Conservation (phyloP, 164 flowering plant species). For the Chimonanthus praecox region DNA sequence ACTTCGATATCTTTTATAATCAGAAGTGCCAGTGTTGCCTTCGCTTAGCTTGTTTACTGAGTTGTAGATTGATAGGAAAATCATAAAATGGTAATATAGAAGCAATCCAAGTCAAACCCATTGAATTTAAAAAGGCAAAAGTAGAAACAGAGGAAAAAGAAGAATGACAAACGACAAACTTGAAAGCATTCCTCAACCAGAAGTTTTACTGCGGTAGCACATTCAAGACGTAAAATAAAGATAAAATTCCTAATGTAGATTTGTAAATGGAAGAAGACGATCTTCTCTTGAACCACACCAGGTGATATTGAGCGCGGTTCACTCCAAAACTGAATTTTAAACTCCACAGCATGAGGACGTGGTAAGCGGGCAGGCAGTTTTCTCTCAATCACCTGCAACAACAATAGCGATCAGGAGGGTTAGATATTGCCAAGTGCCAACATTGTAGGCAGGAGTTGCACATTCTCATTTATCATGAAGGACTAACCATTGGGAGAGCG, state of each 20-base stretch:
- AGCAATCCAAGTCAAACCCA: background rate
- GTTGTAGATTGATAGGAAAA: background rate
- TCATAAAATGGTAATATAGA: background rate
- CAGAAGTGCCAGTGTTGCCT: background rate
- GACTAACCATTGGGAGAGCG: constrained; percentile 59
- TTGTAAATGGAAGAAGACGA: background rate
- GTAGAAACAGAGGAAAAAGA: background rate
- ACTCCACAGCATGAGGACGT: background rate
- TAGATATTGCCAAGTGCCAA: background rate
- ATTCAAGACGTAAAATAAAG: background rate
- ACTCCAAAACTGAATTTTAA: background rate
- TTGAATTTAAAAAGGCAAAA: too few species aligned
- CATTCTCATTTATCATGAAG: background rate
- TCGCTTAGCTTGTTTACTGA: too few species aligned
- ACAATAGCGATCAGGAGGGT: background rate
- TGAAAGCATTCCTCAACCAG: background rate
- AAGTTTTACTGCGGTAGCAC: background rate
- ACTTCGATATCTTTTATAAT: too few species aligned
- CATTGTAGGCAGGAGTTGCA: background rate
- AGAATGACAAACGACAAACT: background rate
- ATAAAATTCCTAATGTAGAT: background rate
- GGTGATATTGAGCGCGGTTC: background rate
- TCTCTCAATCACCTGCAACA: constrained; percentile 33
- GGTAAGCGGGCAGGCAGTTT: background rate
- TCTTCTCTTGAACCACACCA: background rate